Base-by-base conservation (phyloP, 1,139 yeast species). In the Magnusiomyces fungicola region DNA sequence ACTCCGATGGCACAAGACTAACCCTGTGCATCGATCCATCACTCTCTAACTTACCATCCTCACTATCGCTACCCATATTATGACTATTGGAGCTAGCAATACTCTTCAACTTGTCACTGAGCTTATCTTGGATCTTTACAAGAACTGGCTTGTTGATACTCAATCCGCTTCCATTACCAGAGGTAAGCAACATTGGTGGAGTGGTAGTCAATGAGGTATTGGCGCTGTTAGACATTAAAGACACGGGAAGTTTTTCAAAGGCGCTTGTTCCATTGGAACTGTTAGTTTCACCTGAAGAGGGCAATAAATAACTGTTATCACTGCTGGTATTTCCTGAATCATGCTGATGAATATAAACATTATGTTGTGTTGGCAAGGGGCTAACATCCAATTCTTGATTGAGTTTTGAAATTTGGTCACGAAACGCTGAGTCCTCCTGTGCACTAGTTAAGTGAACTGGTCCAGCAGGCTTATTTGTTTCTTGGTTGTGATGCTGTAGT, bases 41-140 rank as follows among this genome's bases (percentile, higher is more conserved):
- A 9, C 16, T 32, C 16, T 3, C 18, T 4, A 12, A 19, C 6
- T 5, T 32, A 19, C 18, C 16, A 32, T 32, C 16, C n/a, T n/a
- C n/a, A n/a, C n/a, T 27, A 14, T 9, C 14, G 32, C 12, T 27
- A 14, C 12, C 14, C 12, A 14, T 27, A 27, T 27, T 27, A 27
- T 14, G 16, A 16, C 16, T 22, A 39, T n/a, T 27, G 21, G 43
- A 16, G 18, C 22, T 25, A 6, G 32, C 16, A 23, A 24, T 39
- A n/a, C 43, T 25, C 21, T 24, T 24, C 14, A 32, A 32, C 18
- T 32, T 32, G 14, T 32, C 18, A 5, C 36, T 16, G 6, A 39
- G 16, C 24, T 39, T 39, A 14, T 39, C 43, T 5, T 39, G 43
- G 18, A 39, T 39, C 25, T 39, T 39, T 5, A 32, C 18, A 39